These are phyloP conservation scores for Cordia subcordata DNA, from an alignment of 257 asterid species.

Conservation along the genomic window DNA sequence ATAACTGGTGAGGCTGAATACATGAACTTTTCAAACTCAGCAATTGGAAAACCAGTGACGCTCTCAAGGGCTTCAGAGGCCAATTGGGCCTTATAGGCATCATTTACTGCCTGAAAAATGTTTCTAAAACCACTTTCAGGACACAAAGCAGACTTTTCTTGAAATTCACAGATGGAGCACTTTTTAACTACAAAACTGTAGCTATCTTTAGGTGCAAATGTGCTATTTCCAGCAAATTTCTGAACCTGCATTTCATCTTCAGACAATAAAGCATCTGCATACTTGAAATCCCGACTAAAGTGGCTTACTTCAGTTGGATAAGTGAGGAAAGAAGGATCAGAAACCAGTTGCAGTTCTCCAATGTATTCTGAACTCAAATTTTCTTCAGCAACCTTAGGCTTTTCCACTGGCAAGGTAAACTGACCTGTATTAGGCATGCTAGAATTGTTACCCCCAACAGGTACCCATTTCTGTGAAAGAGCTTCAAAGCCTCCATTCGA, in stretches of 20 bases:
- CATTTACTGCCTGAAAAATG: conserved; percentile 17
- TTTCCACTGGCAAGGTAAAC: not conserved
- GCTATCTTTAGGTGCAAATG: not conserved
- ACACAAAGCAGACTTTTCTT: not conserved
- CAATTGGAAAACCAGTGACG: conserved; percentile 19
- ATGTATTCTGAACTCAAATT: not conserved
- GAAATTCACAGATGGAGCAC: conserved; percentile 9
- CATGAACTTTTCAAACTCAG: conserved; percentile 23
- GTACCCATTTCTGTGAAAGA: conserved; percentile 7
- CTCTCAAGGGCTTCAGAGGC: conserved; percentile 18
- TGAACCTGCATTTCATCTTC: conserved; percentile 6
- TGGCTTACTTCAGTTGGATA: conserved; percentile 2
- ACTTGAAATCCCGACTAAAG: conserved; percentile 3
- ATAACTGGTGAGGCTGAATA: conserved; percentile 24
- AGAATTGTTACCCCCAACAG: conserved; percentile 4
- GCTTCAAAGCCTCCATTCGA: conserved; percentile 1
- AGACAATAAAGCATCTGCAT: conserved; percentile 1
- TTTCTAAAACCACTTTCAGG: conserved; percentile 9
- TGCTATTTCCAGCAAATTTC: conserved; percentile 6
- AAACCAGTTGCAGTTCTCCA: not conserved
- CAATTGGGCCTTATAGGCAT: conserved; percentile 17
- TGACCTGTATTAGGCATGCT: not conserved
- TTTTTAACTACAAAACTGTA: conserved; percentile 8
- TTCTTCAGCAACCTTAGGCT: conserved; percentile 1
- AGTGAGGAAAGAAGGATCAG: conserved; percentile 3